Percentiles rank a stretch among this genome's conserved stretches.
Evolutionary conservation across 306 rosid species (phyloP).

Genomic region (Cicer judaicum): DNA sequence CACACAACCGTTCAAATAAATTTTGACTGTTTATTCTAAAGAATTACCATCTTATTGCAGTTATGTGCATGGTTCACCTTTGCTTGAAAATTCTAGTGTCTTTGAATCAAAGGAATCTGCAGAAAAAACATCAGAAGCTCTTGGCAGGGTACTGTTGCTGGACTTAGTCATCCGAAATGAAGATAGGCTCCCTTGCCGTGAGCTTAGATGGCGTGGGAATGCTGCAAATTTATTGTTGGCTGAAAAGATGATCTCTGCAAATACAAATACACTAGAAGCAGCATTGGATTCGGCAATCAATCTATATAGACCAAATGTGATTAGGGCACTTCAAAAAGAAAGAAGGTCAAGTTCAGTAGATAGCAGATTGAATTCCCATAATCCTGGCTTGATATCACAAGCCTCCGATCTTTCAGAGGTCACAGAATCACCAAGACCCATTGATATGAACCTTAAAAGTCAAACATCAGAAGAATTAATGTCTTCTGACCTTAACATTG

Average conservation of each 20-base stretch:
- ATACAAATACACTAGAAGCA: conserved; percentile 62
- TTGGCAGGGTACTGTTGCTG: conserved; percentile 87
- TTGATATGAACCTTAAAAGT: conserved; percentile 50
- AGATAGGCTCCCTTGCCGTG: conserved; percentile 94
- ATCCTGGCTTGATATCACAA: conserved; percentile 59
- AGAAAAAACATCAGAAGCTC: conserved; percentile 76
- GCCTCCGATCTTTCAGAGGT: conserved; percentile 74
- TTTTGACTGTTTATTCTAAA: conserved; percentile 38
- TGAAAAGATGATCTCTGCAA: conserved; percentile 59
- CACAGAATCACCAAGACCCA: conserved; percentile 69
- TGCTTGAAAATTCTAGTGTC: conserved; percentile 77
- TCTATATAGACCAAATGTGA: conserved; percentile 65
- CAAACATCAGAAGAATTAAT: conserved; percentile 53
- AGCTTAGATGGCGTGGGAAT: conserved; percentile 97
- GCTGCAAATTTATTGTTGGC: conserved; percentile 83
- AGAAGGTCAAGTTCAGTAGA: conserved; percentile 84
- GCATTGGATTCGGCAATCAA: conserved; percentile 69
- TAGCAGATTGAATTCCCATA: conserved; percentile 58
- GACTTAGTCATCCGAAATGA: conserved; percentile 96
- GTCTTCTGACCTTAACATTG: conserved; percentile 62
- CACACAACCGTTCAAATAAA: conserved; percentile 17
- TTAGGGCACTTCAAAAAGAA: conserved; percentile 74
- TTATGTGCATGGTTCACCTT: conserved; percentile 92
- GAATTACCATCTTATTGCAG: conserved; percentile 57
- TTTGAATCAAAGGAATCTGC: conserved; percentile 70